Conservation (phyloP, 768 basidiomycete species). For the Pluteus cervinus region DNA sequence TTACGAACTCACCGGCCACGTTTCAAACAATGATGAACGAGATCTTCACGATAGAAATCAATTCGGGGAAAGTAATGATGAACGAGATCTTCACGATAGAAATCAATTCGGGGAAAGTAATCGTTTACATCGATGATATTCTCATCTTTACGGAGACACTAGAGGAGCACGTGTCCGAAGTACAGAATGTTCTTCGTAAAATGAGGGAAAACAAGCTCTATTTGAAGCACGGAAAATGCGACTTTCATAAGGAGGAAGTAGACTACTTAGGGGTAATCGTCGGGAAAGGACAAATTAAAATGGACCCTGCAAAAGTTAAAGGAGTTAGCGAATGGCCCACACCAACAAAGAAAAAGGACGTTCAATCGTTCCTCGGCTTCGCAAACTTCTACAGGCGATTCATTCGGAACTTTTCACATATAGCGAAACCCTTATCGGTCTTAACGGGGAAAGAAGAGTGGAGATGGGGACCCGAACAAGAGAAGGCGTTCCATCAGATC, state of each 20-base stretch:
- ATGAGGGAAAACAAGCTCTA: slow-evolving; percentile 12
- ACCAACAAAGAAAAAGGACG: slow-evolving; percentile 22
- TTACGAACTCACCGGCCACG: no score
- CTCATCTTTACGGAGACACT: no score
- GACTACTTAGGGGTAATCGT: slow-evolving; percentile 24
- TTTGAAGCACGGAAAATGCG: slow-evolving; percentile 16
- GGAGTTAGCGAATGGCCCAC: slow-evolving; percentile 28
- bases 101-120: no score
- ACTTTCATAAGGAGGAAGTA: slow-evolving; percentile 10
- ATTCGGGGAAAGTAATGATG: no score
- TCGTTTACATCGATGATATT: no score
- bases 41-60: no score
- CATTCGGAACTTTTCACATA: slow-evolving; percentile 27
- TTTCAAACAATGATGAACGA: no score
- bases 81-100: no score
- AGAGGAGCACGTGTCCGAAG: no score
- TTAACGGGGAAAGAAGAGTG: slow-evolving; percentile 21
- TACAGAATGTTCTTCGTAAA: no score
- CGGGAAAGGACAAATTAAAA: slow-evolving; percentile 11
- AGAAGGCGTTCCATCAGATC: slow-evolving; percentile 21
- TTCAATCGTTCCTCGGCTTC: slow-evolving; percentile 38
- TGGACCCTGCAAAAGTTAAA: slow-evolving; percentile 27
- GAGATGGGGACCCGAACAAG: slow-evolving; percentile 10
- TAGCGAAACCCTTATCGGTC: slow-evolving; percentile 21
- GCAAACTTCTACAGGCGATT: slow-evolving; percentile 39